A percentile compares a stretch with the other conserved stretches of the same genome.
Conservation (phyloP, 768 basidiomycete genomes). For the Pleurotus salmoneostramineus region DNA sequence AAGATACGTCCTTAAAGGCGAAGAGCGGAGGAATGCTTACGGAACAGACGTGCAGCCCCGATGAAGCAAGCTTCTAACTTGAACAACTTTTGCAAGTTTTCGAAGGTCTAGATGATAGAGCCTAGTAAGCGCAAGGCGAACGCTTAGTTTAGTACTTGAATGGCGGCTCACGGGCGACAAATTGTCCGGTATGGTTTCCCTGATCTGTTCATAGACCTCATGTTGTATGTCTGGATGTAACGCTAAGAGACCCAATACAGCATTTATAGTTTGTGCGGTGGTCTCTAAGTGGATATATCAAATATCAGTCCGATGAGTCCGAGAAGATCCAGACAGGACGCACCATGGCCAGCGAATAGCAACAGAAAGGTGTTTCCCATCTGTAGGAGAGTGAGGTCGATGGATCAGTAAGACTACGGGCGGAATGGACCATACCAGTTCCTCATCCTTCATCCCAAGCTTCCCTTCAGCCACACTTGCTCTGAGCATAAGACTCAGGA, state of each 20-base stretch:
- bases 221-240: conserved; percentile 43
- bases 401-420: neutral
- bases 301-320: neutral
- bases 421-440: conserved; percentile 17
- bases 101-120: conserved; percentile 22
- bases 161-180: conserved; percentile 25
- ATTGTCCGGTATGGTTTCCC: conserved; percentile 27
- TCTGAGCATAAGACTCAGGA: conserved; percentile 37
- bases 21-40: conserved; percentile 22
- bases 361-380: conserved; percentile 49
- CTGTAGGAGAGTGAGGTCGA: neutral
- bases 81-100: conserved; percentile 33
- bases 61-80: conserved; percentile 40
- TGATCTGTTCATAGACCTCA: conserved; percentile 41
- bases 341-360: conserved; percentile 58
- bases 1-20: neutral
- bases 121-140: neutral
- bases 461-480: conserved; percentile 38
- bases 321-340: neutral
- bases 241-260: conserved; percentile 40
- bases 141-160: too few relatives aligned
- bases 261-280: conserved; percentile 44
- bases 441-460: conserved; percentile 31
- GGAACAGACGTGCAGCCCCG: conserved; percentile 40
- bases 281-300: conserved; percentile 32